Evolutionary conservation across 805 yeast species (phyloP).

Genomic region (Nematodospora valgi): DNA sequence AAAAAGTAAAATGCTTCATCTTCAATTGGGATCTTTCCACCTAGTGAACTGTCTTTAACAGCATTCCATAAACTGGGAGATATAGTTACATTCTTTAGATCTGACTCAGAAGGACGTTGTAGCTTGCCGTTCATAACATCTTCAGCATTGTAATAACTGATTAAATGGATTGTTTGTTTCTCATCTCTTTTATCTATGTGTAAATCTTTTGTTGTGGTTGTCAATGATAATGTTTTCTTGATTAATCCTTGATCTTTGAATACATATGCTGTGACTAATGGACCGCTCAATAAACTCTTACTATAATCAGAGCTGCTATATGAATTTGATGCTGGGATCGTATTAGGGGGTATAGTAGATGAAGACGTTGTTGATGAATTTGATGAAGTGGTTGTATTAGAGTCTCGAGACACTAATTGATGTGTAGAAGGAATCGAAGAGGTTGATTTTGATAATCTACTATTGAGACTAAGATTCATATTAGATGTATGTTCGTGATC

Average conservation of each 20-base stretch:
- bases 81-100: conserved; percentile 49
- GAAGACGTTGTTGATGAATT: not conserved
- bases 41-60: conserved; percentile 55
- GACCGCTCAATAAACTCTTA: conserved; percentile 45
- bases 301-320: conserved; percentile 11
- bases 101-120: conserved; percentile 53
- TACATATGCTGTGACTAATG: conserved; percentile 56
- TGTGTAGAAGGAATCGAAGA: conserved; percentile 9
- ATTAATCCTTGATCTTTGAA: conserved; percentile 72
- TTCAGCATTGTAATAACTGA: conserved; percentile 72
- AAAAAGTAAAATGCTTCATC: conserved; percentile 49
- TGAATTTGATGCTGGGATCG: conserved; percentile 8
- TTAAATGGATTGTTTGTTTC: conserved; percentile 60
- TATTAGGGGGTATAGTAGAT: conserved; percentile 2
- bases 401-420: conserved; percentile 4
- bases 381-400: not conserved
- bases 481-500: not conserved
- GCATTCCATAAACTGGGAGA: conserved; percentile 51
- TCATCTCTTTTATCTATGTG: conserved; percentile 21
- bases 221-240: conserved; percentile 75
- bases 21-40: conserved; percentile 50
- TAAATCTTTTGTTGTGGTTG: conserved; percentile 36
- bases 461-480: not conserved
- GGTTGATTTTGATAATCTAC: not conserved
- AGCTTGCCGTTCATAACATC: conserved; percentile 65